A percentile compares a stretch with the other conserved stretches of the same genome.
Evolutionary conservation across 2,329 filamentous ascomycete genomes (phyloP).

Genomic region (Xenoacremonium recifei): DNA sequence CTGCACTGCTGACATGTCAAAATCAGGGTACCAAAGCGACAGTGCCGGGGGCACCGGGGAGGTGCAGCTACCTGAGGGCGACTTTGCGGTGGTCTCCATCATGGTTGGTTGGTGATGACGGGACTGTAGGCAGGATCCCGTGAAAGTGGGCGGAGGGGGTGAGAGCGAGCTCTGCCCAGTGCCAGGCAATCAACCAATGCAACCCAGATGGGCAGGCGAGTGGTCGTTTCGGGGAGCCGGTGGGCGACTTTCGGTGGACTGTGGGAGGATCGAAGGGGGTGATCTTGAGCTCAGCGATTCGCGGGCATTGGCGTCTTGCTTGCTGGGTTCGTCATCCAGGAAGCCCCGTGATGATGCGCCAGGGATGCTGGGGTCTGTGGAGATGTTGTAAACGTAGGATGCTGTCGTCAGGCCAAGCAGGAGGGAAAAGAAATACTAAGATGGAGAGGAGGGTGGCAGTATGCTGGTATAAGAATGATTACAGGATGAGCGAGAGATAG

Average conservation of each 20-base stretch:
- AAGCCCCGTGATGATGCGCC: too few species aligned
- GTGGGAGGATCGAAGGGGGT: too few species aligned
- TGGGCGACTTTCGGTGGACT: too few species aligned
- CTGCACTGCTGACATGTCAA: constrained; percentile 22
- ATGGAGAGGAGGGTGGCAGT: background rate
- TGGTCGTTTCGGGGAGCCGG: too few species aligned
- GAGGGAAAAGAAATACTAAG: background rate
- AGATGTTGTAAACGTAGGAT: too few species aligned
- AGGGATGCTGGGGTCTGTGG: too few species aligned
- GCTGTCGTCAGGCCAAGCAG: too few species aligned
- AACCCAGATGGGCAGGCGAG: too few species aligned
- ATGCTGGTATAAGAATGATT: background rate
- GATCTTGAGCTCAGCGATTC: too few species aligned
- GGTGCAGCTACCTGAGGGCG: constrained; percentile 17
- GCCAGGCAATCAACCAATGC: too few species aligned
- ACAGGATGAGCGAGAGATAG: background rate
- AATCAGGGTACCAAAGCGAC: constrained; percentile 2
- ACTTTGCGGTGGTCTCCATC: constrained; percentile 21
- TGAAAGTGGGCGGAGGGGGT: background rate
- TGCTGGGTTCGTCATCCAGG: too few species aligned
- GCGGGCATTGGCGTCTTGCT: too few species aligned
- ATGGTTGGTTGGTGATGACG: constrained; percentile 24
- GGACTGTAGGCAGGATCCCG: constrained; percentile 4
- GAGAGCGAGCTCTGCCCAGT: background rate
- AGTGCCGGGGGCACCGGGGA: constrained; percentile 3